Conservation (phyloP, 768 basidiomycete genomes). For the Termitomyces sp. region DNA sequence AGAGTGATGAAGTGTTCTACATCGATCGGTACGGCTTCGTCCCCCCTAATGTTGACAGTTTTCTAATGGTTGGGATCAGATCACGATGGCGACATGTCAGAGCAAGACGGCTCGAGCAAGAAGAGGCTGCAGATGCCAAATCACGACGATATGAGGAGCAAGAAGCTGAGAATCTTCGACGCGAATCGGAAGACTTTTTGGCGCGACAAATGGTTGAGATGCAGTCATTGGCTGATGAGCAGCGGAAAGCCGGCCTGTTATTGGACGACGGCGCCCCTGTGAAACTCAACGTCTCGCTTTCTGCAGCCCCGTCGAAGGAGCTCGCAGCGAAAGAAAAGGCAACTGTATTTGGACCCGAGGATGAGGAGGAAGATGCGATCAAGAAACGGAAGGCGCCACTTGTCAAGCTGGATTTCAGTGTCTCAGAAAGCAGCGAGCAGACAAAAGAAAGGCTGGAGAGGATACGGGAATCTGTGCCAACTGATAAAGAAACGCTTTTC, state of each 20-base stretch:
- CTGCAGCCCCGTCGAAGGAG: slow-evolving; percentile 42
- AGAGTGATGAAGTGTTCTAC: slow-evolving; percentile 91
- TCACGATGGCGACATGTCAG: slow-evolving; percentile 83
- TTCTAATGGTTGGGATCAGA: slow-evolving; percentile 33
- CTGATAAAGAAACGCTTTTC: slow-evolving; percentile 75
- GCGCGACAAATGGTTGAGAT: slow-evolving; percentile 95
- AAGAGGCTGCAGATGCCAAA: slow-evolving; percentile 81
- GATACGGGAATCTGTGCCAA: slow-evolving; percentile 70
- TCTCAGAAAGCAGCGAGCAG: slow-evolving; percentile 76
- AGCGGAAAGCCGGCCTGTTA: slow-evolving; percentile 85
- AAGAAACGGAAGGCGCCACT: slow-evolving; percentile 82
- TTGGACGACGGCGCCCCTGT: slow-evolving; percentile 92
- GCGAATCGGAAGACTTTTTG: slow-evolving; percentile 92
- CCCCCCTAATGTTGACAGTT: neutral
- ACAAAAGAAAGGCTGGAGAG: slow-evolving; percentile 77
- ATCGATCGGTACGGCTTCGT: slow-evolving; percentile 67
- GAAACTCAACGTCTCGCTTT: slow-evolving; percentile 75
- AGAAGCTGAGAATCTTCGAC: slow-evolving; percentile 81
- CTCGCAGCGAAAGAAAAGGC: slow-evolving; percentile 46
- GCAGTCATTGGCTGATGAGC: slow-evolving; percentile 87
- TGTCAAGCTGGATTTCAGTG: slow-evolving; percentile 89
- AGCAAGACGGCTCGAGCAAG: slow-evolving; percentile 63
- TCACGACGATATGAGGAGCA: slow-evolving; percentile 81
- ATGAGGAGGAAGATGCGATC: slow-evolving; percentile 83
- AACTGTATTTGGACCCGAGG: slow-evolving; percentile 72